Evolutionary conservation across 2,329 filamentous ascomycete species (phyloP).

Genomic region (Ophiosphaerella herpotricha): DNA sequence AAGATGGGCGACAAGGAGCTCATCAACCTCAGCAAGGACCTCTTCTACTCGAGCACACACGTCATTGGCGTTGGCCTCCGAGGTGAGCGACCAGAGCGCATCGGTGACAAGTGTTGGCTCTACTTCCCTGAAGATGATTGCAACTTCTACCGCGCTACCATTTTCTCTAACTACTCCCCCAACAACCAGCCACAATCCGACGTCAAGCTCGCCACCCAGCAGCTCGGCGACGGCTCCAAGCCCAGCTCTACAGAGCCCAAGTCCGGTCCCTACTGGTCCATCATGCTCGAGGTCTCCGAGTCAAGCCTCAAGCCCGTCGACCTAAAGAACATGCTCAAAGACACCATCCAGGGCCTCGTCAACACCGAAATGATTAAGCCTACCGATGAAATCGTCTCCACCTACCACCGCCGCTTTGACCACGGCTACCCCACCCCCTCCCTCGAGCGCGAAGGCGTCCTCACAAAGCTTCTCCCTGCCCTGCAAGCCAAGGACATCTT

Average conservation of each 20-base stretch:
- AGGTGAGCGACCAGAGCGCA: constrained; percentile 87
- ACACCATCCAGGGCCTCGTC: constrained; percentile 94
- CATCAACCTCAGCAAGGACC: constrained; percentile 79
- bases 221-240: constrained; percentile 84
- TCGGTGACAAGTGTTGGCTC: constrained; percentile 99
- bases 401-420: constrained; percentile 96
- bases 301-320: constrained; percentile 95
- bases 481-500: constrained; percentile 90
- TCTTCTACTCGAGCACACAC: constrained; percentile 97
- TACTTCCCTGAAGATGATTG: constrained; percentile 99
- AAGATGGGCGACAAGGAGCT: constrained; percentile 87
- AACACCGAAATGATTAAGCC: constrained; percentile 97
- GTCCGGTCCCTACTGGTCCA: constrained; percentile 97
- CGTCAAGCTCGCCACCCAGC: constrained; percentile 83
- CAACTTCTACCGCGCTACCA: constrained; percentile 98
- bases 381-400: constrained; percentile 92
- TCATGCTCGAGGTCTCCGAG: constrained; percentile 98
- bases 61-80: constrained; percentile 96
- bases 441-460: constrained; percentile 91
- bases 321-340: constrained; percentile 78
- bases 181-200: constrained; percentile 90
- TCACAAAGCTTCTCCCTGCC: constrained; percentile 90
- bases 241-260: constrained; percentile 72
- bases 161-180: constrained; percentile 99
- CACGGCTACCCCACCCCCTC: constrained; percentile 97